phyloP scores from a whole-genome alignment of 768 basidiomycete species.

The Kwoniella dejecticola region DNA sequence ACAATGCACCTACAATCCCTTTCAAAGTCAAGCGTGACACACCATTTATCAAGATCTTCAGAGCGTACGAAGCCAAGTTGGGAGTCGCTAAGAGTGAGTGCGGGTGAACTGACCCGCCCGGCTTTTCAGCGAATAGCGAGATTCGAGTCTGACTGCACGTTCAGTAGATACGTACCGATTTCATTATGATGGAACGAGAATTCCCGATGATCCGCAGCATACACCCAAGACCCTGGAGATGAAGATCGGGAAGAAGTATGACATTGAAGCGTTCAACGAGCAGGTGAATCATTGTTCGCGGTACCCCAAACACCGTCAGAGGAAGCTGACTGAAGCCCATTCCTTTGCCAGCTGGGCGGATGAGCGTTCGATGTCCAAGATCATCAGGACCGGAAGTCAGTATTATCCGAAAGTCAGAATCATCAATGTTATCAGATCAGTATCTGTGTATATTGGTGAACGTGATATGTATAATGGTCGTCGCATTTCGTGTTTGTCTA shows the following conservation, averaged over 20 bases:
- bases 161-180: slow-evolving; percentile 1
- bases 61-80: background rate
- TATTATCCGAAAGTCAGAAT: too few species aligned
- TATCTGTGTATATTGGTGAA: background rate
- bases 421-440: background rate
- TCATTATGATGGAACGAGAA: background rate
- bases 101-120: background rate
- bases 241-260: slow-evolving; percentile 19
- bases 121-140: background rate
- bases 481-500: slow-evolving; percentile 26
- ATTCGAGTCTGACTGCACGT: too few species aligned
- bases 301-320: background rate
- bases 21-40: slow-evolving; percentile 5
- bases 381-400: too few species aligned
- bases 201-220: background rate
- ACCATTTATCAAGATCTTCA: background rate
- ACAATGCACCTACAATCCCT: background rate
- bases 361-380: too few species aligned
- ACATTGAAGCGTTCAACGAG: slow-evolving; percentile 12
- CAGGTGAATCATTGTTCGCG: slow-evolving; percentile 9
- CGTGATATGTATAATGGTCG: slow-evolving; percentile 14
- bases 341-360: background rate
- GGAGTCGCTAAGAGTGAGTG: background rate
- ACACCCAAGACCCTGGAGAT: slow-evolving; percentile 30
- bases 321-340: background rate